These are phyloP conservation scores for Exophiala bonariae DNA, from an alignment of 2,329 filamentous ascomycete species.

Conservation along the genomic window DNA sequence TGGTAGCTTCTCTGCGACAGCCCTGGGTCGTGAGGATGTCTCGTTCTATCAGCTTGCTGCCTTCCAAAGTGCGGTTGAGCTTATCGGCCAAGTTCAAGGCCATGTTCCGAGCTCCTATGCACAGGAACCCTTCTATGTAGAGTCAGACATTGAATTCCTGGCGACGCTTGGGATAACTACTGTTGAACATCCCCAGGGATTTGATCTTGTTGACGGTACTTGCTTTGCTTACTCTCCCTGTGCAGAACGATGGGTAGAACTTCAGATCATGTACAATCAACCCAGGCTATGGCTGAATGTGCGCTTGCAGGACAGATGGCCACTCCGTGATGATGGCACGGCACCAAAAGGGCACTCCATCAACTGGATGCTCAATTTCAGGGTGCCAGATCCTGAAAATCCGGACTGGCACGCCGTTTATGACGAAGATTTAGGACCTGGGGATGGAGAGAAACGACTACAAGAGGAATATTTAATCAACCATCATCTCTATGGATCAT, in stretches of 20 bases:
- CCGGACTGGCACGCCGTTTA: background rate
- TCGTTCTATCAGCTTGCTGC: slow-evolving; percentile 22
- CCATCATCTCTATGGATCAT: background rate
- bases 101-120: slow-evolving; percentile 46
- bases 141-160: slow-evolving; percentile 40
- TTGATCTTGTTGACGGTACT: slow-evolving; percentile 47
- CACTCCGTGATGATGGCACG: background rate
- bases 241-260: slow-evolving; percentile 33
- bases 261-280: slow-evolving; percentile 10
- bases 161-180: slow-evolving; percentile 36
- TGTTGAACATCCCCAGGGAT: slow-evolving; percentile 52
- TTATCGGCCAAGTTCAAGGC: slow-evolving; percentile 11
- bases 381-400: background rate
- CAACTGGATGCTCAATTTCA: background rate
- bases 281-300: slow-evolving; percentile 19
- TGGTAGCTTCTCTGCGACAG: slow-evolving; percentile 17
- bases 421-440: slow-evolving; percentile 1
- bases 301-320: slow-evolving; percentile 1
- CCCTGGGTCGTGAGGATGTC: slow-evolving; percentile 9
- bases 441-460: background rate
- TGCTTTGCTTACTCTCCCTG: slow-evolving; percentile 65
- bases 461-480: background rate
- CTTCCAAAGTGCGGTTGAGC: slow-evolving; percentile 12
- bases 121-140: slow-evolving; percentile 53
- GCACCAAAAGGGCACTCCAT: background rate